Conservation (phyloP, 176 grass and related monocot genomes). For the maize (Zea mays) region Zm-B73-REFERENCE-NAM-5.0 NC_050099.1:180057001-180057500, state of each 20-base stretch:
- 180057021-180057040: background rate
- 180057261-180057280: slow-evolving; percentile 73
- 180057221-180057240: slow-evolving; percentile 63
- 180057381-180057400: slow-evolving; percentile 74
- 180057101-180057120: slow-evolving; percentile 82
- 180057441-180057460: slow-evolving; percentile 91
- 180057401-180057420: slow-evolving; percentile 91
- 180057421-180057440: slow-evolving; percentile 73
- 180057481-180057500: slow-evolving; percentile 90
- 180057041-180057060: slow-evolving; percentile 44
- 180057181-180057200: slow-evolving; percentile 65
- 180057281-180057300: slow-evolving; percentile 49
- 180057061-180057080: slow-evolving; percentile 97
- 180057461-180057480: slow-evolving; percentile 94
- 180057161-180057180: slow-evolving; percentile 79
- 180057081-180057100: slow-evolving; percentile 82
- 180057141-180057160: slow-evolving; percentile 85
- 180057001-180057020: background rate
- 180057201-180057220: slow-evolving; percentile 68
- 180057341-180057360: slow-evolving; percentile 88
- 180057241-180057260: slow-evolving; percentile 90
- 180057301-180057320: slow-evolving; percentile 73
- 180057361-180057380: slow-evolving; percentile 91
- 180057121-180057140: slow-evolving; percentile 69
- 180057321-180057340: slow-evolving; percentile 71